These are phyloP conservation scores for Beauveria bassiana DNA, from an alignment of 2,329 filamentous ascomycete species.

Conservation along the genomic window DNA sequence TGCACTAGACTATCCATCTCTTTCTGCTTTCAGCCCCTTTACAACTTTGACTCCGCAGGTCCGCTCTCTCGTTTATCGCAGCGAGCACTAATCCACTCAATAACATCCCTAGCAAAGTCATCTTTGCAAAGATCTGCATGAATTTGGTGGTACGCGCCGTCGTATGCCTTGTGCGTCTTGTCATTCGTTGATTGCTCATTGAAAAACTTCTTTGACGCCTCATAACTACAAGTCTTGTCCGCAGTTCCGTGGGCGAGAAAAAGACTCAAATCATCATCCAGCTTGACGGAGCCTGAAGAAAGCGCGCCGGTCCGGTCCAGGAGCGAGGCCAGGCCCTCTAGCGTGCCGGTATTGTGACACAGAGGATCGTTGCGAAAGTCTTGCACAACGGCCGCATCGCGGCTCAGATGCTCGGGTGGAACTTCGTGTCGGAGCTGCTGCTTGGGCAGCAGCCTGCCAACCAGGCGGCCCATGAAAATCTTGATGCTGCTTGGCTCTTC, in stretches of 20 bases:
- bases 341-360: constrained; percentile 75
- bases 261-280: constrained; percentile 52
- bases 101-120: constrained; percentile 51
- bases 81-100: constrained; percentile 55
- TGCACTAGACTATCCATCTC: background rate
- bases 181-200: constrained; percentile 54
- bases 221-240: constrained; percentile 62
- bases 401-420: constrained; percentile 54
- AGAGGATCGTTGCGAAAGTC: constrained; percentile 59
- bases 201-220: constrained; percentile 57
- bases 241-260: constrained; percentile 70
- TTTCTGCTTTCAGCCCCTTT: background rate
- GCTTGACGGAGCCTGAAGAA: constrained; percentile 43
- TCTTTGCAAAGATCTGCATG: constrained; percentile 52
- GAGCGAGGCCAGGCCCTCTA: constrained; percentile 72
- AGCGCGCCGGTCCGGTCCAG: constrained; percentile 64
- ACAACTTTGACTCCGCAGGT: constrained; percentile 31
- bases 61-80: constrained; percentile 16
- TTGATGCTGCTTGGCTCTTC: constrained; percentile 57
- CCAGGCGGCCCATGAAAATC: constrained; percentile 59
- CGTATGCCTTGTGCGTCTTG: constrained; percentile 64
- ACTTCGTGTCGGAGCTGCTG: constrained; percentile 61
- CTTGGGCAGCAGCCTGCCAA: constrained; percentile 57
- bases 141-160: constrained; percentile 71
- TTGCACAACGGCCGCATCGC: constrained; percentile 57